Evolutionary conservation across 2,329 filamentous ascomycete species (phyloP), one percentile per base, ranked within the genome.

Genomic region (Fusarium luffae): DNA sequence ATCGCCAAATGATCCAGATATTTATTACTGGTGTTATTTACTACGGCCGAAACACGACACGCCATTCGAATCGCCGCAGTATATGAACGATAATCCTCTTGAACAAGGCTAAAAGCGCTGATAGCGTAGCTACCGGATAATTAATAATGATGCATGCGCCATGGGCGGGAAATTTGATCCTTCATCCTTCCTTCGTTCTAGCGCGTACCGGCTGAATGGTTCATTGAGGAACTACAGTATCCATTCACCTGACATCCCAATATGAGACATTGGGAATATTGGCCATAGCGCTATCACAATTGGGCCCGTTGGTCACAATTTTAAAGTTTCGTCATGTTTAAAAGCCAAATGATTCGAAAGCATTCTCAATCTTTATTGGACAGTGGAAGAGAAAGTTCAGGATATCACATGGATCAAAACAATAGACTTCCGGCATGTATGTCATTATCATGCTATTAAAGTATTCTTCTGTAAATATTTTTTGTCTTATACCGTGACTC

Each of bases 1-100:
- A 6, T 79, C 71, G 27, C 71, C 72, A n/a, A 78, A 66, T 5
- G 84, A 86, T 65, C 84, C 85, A 12, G 83, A 85, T 19, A 73
- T 85, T 5, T 85, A 75, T 54, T 74, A 85, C 62, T 82, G 79
- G 72, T 85, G 82, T 54, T 85, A 85, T 69, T 70, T 82, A 8
- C 70, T 86, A 41, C 76, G 76, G 4, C 81, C 82, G 4, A 77
- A 68, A 46, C 44, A 27, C 37, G 63, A 66, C 28, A 48, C 57
- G 1, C 28, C 62, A 8, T 54, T 57, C 28, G 54, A 59, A 32
- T 67, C 48, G 1, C 68, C 59, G 12, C 37, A 27, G 14, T 34
- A 40, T 46, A 46, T 41, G 16, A 50, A 63, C 27, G 50, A 66
- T 23, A 57, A 25, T 12, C 59, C 61, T 32, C 47, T 63, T 9